Evolutionary conservation across 164 flowering plant species (phyloP).

Genomic region (Chimonanthus salicifolius): DNA sequence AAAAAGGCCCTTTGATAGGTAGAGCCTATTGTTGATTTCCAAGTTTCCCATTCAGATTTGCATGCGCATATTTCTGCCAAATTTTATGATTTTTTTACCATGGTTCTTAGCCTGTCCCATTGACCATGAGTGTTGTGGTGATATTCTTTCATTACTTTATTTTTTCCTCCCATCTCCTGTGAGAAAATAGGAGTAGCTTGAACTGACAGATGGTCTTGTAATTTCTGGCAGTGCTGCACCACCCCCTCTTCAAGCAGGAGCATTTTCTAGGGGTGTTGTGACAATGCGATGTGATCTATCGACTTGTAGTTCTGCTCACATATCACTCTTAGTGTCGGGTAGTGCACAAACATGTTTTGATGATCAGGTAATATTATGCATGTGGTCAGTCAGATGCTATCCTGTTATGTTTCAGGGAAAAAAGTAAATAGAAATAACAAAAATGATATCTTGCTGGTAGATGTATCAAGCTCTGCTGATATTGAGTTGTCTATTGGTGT

Average conservation of each 20-base stretch:
- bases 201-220: conserved; percentile 9
- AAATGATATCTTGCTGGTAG: too few species aligned
- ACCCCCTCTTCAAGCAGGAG: conserved; percentile 92
- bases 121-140: too few species aligned
- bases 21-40: too few species aligned
- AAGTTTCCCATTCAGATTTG: too few species aligned
- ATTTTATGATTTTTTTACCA: too few species aligned
- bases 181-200: background rate
- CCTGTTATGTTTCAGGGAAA: background rate
- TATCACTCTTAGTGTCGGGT: conserved; percentile 84
- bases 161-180: background rate
- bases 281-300: conserved; percentile 99
- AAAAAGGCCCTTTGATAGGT: too few species aligned
- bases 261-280: conserved; percentile 94
- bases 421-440: too few species aligned
- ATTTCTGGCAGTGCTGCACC: conserved; percentile 75
- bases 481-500: background rate
- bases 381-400: background rate
- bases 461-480: background rate
- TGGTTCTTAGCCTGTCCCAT: too few species aligned
- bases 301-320: conserved; percentile 80
- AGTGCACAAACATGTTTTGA: conserved; percentile 92
- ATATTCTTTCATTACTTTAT: too few species aligned
- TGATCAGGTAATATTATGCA: conserved; percentile 50
- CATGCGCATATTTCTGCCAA: too few species aligned